Evolutionary conservation across 139 green algal species (phyloP), one percentile per base, ranked within the genome.

Genomic region (Chlorella sorokiniana): DNA sequence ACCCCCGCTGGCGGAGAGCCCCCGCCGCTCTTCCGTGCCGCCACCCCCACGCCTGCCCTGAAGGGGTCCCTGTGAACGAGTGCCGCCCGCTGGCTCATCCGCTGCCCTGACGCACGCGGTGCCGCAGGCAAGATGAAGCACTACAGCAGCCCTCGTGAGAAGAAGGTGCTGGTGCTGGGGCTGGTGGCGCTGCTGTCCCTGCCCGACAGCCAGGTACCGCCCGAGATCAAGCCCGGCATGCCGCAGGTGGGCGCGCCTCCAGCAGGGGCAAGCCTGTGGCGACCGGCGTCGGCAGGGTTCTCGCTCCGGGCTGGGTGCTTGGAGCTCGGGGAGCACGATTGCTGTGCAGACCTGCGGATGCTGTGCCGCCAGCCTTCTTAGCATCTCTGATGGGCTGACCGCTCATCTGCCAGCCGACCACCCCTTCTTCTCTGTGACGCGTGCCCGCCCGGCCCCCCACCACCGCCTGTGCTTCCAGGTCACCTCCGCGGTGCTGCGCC

Each of bases 161-260:
- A 96, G 89, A 97, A 97, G 91, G 82, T 95, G 51, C 85, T 89
- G 11, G 71, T 92, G 27, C 83, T 97, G 59, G 94, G 90, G 0
- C 85, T 97, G 72, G 59, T 89, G 18, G 69, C 91, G 0, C 16
- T 97, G 52, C 63, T 97, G 62, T 56, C 78, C 35, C 67, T 85
- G 33, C 87, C 91, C 2, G 87, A 93, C 1, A 84, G 86, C 25
- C 68, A 75, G 8, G 70, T 95, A 48, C 91, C 92, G 8, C 52
- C 69, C 4, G 91, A 94, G 86, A 22, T 97, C n/a, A 45, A 64
- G 48, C 77, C 80, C 4, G 88, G 88, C 18, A 64, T 93, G 81
- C 83, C 82, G 74, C 74, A 71, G 74, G 74, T 81, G 38, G 23
- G 51, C 18, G 69, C 25, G 10, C 8, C 11, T 37, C 14, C 16